A percentile compares a stretch with the other conserved stretches of the same genome.
phyloP scores from a whole-genome alignment of 805 yeast species.

The Metschnikowia orientalis region DNA sequence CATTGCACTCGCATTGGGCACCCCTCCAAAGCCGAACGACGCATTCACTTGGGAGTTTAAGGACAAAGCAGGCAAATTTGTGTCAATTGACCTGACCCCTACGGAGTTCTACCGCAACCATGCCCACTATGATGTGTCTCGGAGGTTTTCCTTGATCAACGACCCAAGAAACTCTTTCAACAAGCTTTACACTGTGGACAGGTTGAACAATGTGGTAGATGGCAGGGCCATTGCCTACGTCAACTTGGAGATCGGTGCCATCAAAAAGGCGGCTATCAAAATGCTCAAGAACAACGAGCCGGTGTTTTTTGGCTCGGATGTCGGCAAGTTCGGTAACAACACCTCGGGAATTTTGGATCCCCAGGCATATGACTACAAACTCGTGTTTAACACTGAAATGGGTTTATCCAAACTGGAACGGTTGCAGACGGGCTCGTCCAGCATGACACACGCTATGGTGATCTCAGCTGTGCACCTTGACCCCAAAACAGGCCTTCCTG shows the following conservation, averaged over 20 bases:
- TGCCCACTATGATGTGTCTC: conserved; percentile 48
- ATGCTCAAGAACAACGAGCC: conserved; percentile 72
- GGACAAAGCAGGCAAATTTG: conserved; percentile 64
- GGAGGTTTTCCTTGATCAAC: conserved; percentile 63
- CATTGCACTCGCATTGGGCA: conserved; percentile 65
- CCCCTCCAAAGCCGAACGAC: conserved; percentile 72
- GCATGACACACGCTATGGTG: conserved; percentile 90
- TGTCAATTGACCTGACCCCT: conserved; percentile 57
- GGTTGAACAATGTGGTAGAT: conserved; percentile 67
- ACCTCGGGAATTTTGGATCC: conserved; percentile 69
- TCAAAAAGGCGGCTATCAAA: conserved; percentile 59
- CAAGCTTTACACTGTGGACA: conserved; percentile 62
- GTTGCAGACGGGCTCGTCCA: conserved; percentile 62
- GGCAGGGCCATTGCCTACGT: conserved; percentile 70
- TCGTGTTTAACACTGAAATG: conserved; percentile 50
- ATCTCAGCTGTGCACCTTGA: conserved; percentile 78
- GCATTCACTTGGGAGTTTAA: conserved; percentile 68
- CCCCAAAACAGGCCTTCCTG: conserved; percentile 35
- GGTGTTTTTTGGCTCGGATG: conserved; percentile 84
- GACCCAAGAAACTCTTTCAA: conserved; percentile 77
- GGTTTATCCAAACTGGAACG: conserved; percentile 61
- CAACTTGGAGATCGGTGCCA: conserved; percentile 55
- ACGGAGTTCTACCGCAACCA: conserved; percentile 54
- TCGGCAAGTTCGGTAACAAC: conserved; percentile 70
- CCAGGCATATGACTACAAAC: conserved; percentile 60